phyloP scores from a whole-genome alignment of 2,329 filamentous ascomycete species.

The Botrytis tulipae region DNA sequence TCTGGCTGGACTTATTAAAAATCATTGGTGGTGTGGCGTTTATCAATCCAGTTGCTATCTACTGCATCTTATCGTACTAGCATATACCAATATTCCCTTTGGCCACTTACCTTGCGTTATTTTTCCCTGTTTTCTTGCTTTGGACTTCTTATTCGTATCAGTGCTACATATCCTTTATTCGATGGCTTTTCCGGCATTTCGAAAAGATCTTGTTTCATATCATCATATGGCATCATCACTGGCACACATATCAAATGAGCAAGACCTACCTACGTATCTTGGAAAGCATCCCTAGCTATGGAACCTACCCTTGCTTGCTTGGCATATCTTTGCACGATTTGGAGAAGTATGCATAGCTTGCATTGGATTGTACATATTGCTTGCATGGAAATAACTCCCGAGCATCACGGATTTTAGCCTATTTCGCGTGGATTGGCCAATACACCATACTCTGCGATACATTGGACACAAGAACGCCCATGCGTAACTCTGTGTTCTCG shows the following conservation, averaged over 20 bases:
- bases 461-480: slow-evolving; percentile 17
- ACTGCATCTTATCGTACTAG: slow-evolving; percentile 17
- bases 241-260: slow-evolving; percentile 5
- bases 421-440: not conserved
- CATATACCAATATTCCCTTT: slow-evolving; percentile 19
- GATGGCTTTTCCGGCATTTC: not conserved
- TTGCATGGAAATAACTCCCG: slow-evolving; percentile 9
- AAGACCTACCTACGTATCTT: not conserved
- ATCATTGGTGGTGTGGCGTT: slow-evolving; percentile 16
- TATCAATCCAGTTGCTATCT: not conserved
- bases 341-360: slow-evolving; percentile 4
- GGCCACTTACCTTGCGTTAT: slow-evolving; percentile 7
- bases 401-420: not conserved
- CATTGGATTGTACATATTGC: slow-evolving; percentile 13
- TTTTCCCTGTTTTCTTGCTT: slow-evolving; percentile 9
- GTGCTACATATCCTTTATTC: slow-evolving; percentile 5
- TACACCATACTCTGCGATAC: not conserved
- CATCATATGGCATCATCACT: slow-evolving; percentile 12
- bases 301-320: not conserved
- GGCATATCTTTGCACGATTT: slow-evolving; percentile 17
- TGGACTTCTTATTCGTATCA: slow-evolving; percentile 3
- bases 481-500: slow-evolving; percentile 8
- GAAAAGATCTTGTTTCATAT: slow-evolving; percentile 12
- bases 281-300: not conserved
- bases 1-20: slow-evolving; percentile 9